Evolutionary conservation across 1,139 yeast genomes (phyloP), one percentile per base, ranked within the genome.

Genomic region (Kodamaea sp.): DNA sequence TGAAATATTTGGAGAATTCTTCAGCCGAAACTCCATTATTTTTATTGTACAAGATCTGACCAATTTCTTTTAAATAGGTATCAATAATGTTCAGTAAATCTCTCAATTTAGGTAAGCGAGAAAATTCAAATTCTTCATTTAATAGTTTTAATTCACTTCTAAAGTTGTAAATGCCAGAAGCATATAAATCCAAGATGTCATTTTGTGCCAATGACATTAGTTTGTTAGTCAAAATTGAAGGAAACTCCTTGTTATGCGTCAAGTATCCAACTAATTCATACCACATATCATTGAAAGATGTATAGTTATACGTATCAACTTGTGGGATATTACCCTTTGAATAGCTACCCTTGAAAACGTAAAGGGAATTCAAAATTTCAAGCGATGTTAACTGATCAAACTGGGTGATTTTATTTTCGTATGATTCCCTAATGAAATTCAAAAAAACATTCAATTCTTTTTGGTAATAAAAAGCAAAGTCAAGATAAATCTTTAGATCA

Each of bases 351-450:
- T 57, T 60, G 49, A 62, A 65, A 24, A 60, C 53, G 43, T 58
- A 61, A 28, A 63, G 45, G 7, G 57, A 52, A 44, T 60, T 65
- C 40, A 57, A 48, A 6, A 62, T 41, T 42, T 65, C 70, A 7
- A 54, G 41, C 7, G 60, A 38, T 6, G 65, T 60, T 41, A 65
- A 54, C 38, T 64, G 62, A 15, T 44, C 46, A 36, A 63, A 59
- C 7, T 40, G 41, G 5, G 38, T 43, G 37, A 62, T 49, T 37
- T 60, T 57, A 29, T 50, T 32, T 32, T 49, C 53, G 42, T 60
- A 60, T 3, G 65, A 58, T 7, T 40, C 35, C 9, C 35, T 40
- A 29, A 65, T 48, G 36, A 65, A 65, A 8, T 45, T 39, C 32
- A 56, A 46, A 36, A 65, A 57, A 22, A 41, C 51, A 3, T 44